A percentile compares a stretch with the other conserved stretches of the same genome.
Conservation (phyloP, 306 rosid genomes). For the Astragalus glycyphyllos region DNA sequence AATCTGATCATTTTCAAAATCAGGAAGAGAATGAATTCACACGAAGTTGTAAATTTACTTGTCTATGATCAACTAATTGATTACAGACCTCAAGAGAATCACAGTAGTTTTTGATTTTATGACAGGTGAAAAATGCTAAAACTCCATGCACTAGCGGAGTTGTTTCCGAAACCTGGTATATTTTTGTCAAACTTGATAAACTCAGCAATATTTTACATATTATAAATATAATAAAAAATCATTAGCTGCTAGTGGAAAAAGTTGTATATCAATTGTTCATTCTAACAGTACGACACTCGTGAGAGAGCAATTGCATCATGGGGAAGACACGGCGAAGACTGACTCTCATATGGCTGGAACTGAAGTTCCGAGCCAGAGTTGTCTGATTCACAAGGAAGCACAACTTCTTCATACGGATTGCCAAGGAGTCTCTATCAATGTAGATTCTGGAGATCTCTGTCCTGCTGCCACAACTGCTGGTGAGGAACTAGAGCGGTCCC, state of each 20-base stretch:
- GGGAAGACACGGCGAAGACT: conserved; percentile 34
- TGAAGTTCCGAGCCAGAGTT: conserved; percentile 43
- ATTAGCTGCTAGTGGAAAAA: not conserved
- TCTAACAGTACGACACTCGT: conserved; percentile 46
- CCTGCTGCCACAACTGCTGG: conserved; percentile 34
- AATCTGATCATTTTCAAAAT: conserved; percentile 6
- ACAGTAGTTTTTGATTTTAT: conserved; percentile 39
- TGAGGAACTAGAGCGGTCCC: conserved; percentile 43
- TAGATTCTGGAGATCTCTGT: conserved; percentile 42
- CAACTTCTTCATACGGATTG: conserved; percentile 42
- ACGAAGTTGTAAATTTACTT: conserved; percentile 2
- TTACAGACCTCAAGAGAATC: conserved; percentile 17
- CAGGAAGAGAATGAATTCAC: not conserved
- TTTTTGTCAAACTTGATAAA: conserved; percentile 38
- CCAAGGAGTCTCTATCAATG: conserved; percentile 42
- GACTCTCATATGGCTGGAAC: conserved; percentile 43
- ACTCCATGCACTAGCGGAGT: conserved; percentile 39
- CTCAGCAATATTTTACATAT: not conserved
- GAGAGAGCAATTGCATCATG: conserved; percentile 42
- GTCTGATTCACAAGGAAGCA: conserved; percentile 39
- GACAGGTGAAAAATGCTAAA: conserved; percentile 50
- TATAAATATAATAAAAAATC: conserved; percentile 30
- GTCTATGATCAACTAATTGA: conserved; percentile 25
- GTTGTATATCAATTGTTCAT: conserved; percentile 29
- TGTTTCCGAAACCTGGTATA: conserved; percentile 59